Conservation (phyloP, 2,329 filamentous ascomycete species). For the Colletotrichum cordylinicola region DNA sequence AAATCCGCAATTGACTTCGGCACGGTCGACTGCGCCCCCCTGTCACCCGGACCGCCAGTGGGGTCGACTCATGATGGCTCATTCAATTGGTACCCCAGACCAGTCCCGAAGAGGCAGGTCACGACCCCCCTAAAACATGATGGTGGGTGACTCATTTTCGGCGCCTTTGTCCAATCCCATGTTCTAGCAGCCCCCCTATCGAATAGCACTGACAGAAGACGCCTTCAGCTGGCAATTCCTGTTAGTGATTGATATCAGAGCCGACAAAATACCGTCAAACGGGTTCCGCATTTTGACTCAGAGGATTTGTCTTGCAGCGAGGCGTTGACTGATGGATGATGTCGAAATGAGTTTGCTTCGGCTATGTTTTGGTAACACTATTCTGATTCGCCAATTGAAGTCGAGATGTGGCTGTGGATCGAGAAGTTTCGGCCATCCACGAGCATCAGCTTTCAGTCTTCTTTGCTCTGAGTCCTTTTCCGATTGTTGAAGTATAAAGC, state of each 20-base stretch:
- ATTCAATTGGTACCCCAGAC: constrained; percentile 5
- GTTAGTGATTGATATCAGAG: not conserved
- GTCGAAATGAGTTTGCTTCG: not conserved
- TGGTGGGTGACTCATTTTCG: constrained; percentile 3
- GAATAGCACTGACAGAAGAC: not conserved
- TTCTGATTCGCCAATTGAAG: not conserved
- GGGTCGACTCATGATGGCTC: constrained; percentile 9
- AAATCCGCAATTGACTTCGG: not conserved
- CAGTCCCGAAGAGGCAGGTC: constrained; percentile 12
- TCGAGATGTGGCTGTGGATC: not conserved
- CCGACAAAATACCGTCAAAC: not conserved
- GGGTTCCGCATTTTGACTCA: not conserved
- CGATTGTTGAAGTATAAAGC: not conserved
- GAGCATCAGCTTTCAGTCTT: not conserved
- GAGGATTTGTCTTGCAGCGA: not conserved
- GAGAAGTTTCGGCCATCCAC: not conserved
- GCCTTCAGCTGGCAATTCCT: not conserved
- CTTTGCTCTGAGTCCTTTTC: not conserved
- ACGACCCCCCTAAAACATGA: not conserved
- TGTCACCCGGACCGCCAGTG: not conserved
- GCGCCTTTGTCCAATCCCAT: not conserved
- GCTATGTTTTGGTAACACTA: not conserved
- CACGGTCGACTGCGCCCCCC: not conserved
- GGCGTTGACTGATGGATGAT: not conserved
- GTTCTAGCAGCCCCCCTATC: not conserved